Percentiles rank a stretch among this genome's conserved stretches.
phyloP scores from a whole-genome alignment of 495 filamentous ascomycete genomes.

The Daldinia loculata region DNA sequence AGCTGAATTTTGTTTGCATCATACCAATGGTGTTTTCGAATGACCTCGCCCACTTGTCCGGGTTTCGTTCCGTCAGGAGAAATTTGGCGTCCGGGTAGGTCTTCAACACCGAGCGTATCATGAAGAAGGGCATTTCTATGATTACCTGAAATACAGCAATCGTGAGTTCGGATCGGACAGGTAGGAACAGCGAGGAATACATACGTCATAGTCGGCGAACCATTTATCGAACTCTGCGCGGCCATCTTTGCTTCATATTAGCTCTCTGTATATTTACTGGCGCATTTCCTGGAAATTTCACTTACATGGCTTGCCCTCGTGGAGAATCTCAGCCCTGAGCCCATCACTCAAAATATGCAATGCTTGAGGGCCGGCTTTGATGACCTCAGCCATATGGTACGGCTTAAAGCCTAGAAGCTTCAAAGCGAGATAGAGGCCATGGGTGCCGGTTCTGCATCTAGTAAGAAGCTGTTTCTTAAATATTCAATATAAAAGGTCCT shows the following conservation, averaged over 20 bases:
- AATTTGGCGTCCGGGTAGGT: conserved; percentile 50
- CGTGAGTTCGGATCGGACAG: conserved; percentile 2
- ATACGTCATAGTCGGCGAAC: conserved; percentile 47
- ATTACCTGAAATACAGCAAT: conserved; percentile 23
- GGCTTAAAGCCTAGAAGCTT: conserved; percentile 42
- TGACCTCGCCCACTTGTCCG: conserved; percentile 47
- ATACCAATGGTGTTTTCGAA: conserved; percentile 35
- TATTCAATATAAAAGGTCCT: background rate
- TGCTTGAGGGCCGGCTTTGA: conserved; percentile 8
- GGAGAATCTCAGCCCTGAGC: conserved; percentile 34
- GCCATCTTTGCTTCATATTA: conserved; percentile 32
- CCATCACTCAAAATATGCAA: conserved; percentile 36
- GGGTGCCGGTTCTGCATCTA: conserved; percentile 41
- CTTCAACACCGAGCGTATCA: conserved; percentile 36
- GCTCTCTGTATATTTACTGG: background rate
- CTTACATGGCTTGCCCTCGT: conserved; percentile 43
- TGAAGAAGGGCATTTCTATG: conserved; percentile 46
- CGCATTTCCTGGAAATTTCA: background rate
- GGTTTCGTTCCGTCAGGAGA: conserved; percentile 46
- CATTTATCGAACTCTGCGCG: conserved; percentile 46
- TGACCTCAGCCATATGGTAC: conserved; percentile 44
- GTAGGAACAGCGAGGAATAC: conserved; percentile 9
- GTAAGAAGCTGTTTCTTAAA: conserved; percentile 13
- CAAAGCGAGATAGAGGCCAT: conserved; percentile 44
- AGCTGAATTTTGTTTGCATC: background rate